Base-by-base conservation (phyloP, 768 basidiomycete genomes). In the Pisolithus orientalis region DNA sequence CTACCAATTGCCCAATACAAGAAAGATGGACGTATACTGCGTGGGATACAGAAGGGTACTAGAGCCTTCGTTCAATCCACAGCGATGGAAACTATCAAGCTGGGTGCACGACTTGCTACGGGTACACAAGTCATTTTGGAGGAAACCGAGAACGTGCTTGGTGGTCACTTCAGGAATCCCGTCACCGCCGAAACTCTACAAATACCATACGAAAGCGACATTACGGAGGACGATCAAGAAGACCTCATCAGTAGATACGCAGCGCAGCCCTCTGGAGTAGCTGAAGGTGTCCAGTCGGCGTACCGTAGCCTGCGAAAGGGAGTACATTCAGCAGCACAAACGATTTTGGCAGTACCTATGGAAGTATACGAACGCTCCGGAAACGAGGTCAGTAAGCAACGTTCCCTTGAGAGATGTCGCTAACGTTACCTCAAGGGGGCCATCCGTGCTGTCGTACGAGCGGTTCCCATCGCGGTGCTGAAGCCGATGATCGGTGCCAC, bases 401-500 rank as follows among this genome's bases (percentile, higher is more conserved):
- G 6, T 1, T 14, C 13, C 4, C 31, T 47, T 3, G 27, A n/a
- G 10, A 27, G 16, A 47, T 11, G 21, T 34, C 32, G 17, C 27
- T 28, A 28, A 53, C 38, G 43, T 45, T 13, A 49, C 49, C 7
- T 49, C 1, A 63, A 98, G 94, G 94, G 94, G 3, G 83, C 94
- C 48, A 87, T 94, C 21, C 87, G 86, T 51, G 90, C 95, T 24
- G 94, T 99, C 27, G 89, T 98, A 54, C 85, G 96, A 27, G 96
- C 96, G 28, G 93, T 98, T 10, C 96, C 96, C 6, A 94, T 98
- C 53, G 96, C 96, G 0, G 94, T 99, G 10, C 72, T 99, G 59
- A 94, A 91, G 62, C 94, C 96, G 2, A 95, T 96, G 92, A 99
- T 98, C 52, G 96, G 96, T 4, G 94, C 94, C 4, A 92, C 87